These are phyloP conservation scores for Lithospermum erythrorhizon DNA, from an alignment of 257 asterid species.

Conservation along the genomic window DNA sequence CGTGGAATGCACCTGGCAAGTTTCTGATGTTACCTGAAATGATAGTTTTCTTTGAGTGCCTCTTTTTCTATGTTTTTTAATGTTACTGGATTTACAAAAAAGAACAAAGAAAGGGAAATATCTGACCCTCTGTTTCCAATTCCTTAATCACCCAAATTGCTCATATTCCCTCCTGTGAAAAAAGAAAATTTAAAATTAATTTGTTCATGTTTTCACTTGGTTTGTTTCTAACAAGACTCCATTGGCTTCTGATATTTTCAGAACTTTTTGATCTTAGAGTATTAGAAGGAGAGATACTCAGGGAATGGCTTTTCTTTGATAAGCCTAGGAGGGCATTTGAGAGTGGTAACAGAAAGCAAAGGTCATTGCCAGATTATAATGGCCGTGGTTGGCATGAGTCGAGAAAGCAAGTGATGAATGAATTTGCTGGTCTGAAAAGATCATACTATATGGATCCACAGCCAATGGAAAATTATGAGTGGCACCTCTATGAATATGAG, in stretches of 20 bases:
- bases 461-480: slow-evolving; percentile 71
- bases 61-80: background rate
- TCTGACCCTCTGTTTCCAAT: background rate
- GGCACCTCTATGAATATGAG: slow-evolving; percentile 92
- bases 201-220: background rate
- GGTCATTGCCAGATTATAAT: slow-evolving; percentile 86
- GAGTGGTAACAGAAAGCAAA: slow-evolving; percentile 92
- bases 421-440: slow-evolving; percentile 83
- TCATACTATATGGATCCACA: slow-evolving; percentile 99
- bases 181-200: too few relatives aligned
- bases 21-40: background rate
- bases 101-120: background rate
- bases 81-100: background rate
- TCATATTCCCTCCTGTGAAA: too few relatives aligned
- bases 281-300: slow-evolving; percentile 68
- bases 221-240: background rate
- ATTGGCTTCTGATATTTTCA: slow-evolving; percentile 17
- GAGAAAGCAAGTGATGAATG: slow-evolving; percentile 80
- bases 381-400: slow-evolving; percentile 99
- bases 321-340: slow-evolving; percentile 97
- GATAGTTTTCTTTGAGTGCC: background rate
- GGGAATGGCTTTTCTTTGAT: slow-evolving; percentile 98
- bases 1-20: slow-evolving; percentile 96
- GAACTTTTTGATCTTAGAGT: slow-evolving; percentile 76
- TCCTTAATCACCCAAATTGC: background rate